Evolutionary conservation across 2,329 filamentous ascomycete species (phyloP), one percentile per base, ranked within the genome.

Genomic region (Fusarium redolens): DNA sequence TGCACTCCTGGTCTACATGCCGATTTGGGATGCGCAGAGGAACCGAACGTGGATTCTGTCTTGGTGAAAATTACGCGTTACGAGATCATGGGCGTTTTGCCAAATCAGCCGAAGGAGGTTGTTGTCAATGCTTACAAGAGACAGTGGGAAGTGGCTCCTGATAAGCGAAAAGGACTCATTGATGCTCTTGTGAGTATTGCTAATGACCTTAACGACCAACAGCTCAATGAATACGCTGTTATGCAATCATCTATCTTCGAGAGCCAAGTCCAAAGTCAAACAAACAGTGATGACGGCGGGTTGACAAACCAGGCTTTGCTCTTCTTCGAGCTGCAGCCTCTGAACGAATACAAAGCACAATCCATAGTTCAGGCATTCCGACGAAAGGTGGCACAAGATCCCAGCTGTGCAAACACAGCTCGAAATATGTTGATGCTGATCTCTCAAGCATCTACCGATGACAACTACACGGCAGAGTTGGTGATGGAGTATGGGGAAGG

Each of bases 171-270:
- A 35, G 72, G 75, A 11, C 58, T 83, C 28, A 78, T 83, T 20
- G 79, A 82, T 5, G 75, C 75, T 10, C 73, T 83, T 9, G 75
- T 80, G 71, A 75, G 63, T 7, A 75, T 83, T 51, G 82, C 82
- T 4, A 81, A 81, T 50, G 80, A 83, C 45, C 60, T 75, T 7
- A 77, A 79, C 18, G 79, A 83, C 45, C 78, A 83, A 25, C 63
- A 77, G 15, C 76, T 83, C 4, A 79, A 79, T 20, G 79, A 83
- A 45, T 83, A 81, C 57, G 82, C 81, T 15, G 78, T 81, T 10
- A 83, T 77, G 1, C 82, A 83, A 63, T 82, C 80, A 13, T 83
- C 82, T 5, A 76, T 83, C 25, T 84, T 81, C 45, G 82, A 83
- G n/a, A 83, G 78, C 2, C 78, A 79, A 60, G 71, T 75, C 2